Percentiles rank a stretch among this genome's conserved stretches.
Conservation (phyloP, 257 asterid species). For the Solanum sejunctum region DNA sequence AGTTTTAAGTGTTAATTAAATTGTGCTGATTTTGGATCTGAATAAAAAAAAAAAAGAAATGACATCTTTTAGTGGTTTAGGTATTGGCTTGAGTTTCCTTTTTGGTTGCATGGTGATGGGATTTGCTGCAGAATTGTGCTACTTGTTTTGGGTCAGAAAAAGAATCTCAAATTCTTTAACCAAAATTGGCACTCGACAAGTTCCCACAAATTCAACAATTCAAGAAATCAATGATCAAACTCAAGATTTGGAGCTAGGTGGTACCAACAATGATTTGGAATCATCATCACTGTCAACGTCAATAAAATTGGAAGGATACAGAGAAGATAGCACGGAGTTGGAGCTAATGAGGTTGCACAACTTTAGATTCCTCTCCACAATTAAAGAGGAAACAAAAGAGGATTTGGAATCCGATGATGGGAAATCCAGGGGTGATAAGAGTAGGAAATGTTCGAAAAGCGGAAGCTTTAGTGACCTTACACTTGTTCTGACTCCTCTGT, state of each 20-base stretch:
- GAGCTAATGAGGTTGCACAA: slow-evolving; percentile 20
- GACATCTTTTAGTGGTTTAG: slow-evolving; percentile 44
- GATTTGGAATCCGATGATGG: slow-evolving; percentile 69
- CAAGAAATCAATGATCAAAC: background rate
- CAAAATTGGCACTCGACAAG: background rate
- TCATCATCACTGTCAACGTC: background rate
- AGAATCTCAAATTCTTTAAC: slow-evolving; percentile 13
- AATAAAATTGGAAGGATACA: slow-evolving; percentile 17
- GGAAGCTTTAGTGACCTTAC: slow-evolving; percentile 12
- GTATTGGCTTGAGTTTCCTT: slow-evolving; percentile 48
- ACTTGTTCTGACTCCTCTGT: slow-evolving; percentile 40
- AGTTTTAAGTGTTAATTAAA: background rate
- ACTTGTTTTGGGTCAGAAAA: slow-evolving; percentile 51
- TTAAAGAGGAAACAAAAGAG: slow-evolving; percentile 56
- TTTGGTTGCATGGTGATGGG: slow-evolving; percentile 54
- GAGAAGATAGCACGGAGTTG: slow-evolving; percentile 3
- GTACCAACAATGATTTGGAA: background rate
- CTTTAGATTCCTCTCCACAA: slow-evolving; percentile 58
- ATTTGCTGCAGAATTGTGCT: slow-evolving; percentile 49
- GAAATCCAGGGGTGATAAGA: slow-evolving; percentile 6
- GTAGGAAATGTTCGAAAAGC: slow-evolving; percentile 32
- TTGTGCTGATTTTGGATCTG: background rate
- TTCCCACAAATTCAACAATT: background rate
- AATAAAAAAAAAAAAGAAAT: slow-evolving; percentile 2
- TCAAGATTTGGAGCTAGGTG: background rate